Percentiles rank a stretch among this genome's conserved stretches.
Conservation (phyloP, 495 filamentous ascomycete species). For the Xylaria palmicola region DNA sequence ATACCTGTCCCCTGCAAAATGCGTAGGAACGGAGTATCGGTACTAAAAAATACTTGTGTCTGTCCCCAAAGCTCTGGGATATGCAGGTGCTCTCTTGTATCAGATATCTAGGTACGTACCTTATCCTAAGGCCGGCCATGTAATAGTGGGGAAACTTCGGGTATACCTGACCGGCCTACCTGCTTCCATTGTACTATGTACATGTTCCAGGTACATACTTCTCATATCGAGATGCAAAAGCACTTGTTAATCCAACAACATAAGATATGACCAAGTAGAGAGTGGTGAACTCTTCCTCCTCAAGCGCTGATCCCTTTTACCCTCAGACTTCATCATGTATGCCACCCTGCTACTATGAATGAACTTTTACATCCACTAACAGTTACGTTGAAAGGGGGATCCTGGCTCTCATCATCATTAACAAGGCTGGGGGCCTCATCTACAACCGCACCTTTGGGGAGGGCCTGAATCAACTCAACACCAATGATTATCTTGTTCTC, state of each 20-base stretch:
- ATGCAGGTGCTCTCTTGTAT: too few relatives aligned
- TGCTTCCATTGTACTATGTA: neutral
- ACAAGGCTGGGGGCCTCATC: conserved; percentile 94
- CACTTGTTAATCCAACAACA: neutral
- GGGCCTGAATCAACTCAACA: conserved; percentile 77
- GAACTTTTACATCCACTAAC: conserved; percentile 13
- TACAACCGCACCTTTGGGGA: conserved; percentile 91
- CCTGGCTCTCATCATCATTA: conserved; percentile 92
- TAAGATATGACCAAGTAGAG: neutral
- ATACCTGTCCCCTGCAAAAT: too few relatives aligned
- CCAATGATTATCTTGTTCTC: conserved; percentile 95
- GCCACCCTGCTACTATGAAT: neutral
- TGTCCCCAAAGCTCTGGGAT: too few relatives aligned
- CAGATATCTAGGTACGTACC: too few relatives aligned
- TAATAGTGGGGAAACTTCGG: conserved; percentile 11
- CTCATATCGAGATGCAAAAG: neutral
- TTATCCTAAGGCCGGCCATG: neutral
- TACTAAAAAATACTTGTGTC: too few relatives aligned
- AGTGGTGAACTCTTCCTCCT: neutral
- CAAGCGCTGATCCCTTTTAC: neutral
- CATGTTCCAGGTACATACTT: neutral
- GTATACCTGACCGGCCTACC: neutral
- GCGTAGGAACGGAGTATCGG: too few relatives aligned
- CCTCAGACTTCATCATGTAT: conserved; percentile 11
- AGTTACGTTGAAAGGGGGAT: conserved; percentile 64